Base-by-base conservation (phyloP, 2,329 filamentous ascomycete species). In the Fusarium nisikadoi region DNA sequence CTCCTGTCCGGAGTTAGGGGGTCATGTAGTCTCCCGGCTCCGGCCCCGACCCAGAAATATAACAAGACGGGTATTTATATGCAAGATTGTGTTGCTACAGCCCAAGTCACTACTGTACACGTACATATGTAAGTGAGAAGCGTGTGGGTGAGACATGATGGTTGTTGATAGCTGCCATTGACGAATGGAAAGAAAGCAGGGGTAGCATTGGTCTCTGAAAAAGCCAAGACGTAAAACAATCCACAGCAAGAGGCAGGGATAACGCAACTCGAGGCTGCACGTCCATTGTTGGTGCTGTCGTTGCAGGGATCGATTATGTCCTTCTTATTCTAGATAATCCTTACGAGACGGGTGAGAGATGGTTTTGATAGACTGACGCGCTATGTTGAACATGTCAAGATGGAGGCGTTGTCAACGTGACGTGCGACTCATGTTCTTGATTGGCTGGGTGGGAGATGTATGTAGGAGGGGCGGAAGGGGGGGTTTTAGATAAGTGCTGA, bases 371-470 rank as follows among this genome's bases (percentile, higher is more conserved):
- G 43, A 63, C 39, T 19, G 50, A 49, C 50, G 38, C 23, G 59
- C 41, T 54, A 55, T 50, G 36, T 39, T 41, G 39, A 63, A 36
- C 35, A 45, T 23, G 27, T 35, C 33, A 42, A 59, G 47, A 63
- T 52, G 57, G 65, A 73, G 66, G 70, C 66, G 70, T 73, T 54
- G 62, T 38, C 53, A 67, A 73, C 70, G 70, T 72, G 70, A 73
- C 70, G 49, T 60, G 57, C 61, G 65, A 53, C 65, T 67, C 57
- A 27, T 38, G 41, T 29, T 56, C 25, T 25, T 70, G 61, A 72
- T 73, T 72, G 70, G 70, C 45, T 62, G 46, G 52, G 35, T 45
- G 53, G 47, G 29, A 36, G 29, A 31, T 23, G 43, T 25, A 25
- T 25, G 23, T 25, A 29, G 56, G 64, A 68, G 65, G 39, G 55